Conservation (phyloP, 257 asterid species). For the Osmanthus fragrans region DNA sequence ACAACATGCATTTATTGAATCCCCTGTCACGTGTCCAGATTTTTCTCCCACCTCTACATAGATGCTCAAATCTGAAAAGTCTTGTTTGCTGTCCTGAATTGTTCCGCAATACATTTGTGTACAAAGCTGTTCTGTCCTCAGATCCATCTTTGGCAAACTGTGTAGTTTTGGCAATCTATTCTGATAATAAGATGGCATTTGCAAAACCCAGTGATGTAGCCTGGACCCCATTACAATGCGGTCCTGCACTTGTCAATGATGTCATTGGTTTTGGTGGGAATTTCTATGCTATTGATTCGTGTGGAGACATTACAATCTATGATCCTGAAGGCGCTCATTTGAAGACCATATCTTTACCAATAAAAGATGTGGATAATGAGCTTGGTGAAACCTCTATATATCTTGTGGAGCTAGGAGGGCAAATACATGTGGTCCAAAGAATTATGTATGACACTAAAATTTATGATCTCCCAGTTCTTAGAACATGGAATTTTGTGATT, state of each 20-base stretch:
- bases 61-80: constrained; percentile 26
- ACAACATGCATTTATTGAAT: constrained; percentile 24
- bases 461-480: constrained; percentile 8
- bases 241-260: constrained; percentile 19
- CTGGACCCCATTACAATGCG: constrained; percentile 30
- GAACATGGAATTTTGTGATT: constrained; percentile 21
- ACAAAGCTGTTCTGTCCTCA: constrained; percentile 26
- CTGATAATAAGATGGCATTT: constrained; percentile 28
- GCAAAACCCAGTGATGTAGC: constrained; percentile 21
- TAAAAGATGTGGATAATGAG: not conserved
- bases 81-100: constrained; percentile 20
- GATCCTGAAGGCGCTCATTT: constrained; percentile 15
- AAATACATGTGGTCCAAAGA: constrained; percentile 24
- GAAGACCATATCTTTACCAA: constrained; percentile 18
- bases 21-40: constrained; percentile 23
- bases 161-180: constrained; percentile 25
- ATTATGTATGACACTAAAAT: constrained; percentile 10
- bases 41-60: constrained; percentile 25
- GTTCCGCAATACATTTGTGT: constrained; percentile 26
- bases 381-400: constrained; percentile 20
- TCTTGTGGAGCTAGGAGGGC: constrained; percentile 27
- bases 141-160: constrained; percentile 22
- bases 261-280: constrained; percentile 25
- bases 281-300: constrained; percentile 22
- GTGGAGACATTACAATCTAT: constrained; percentile 18